Percentiles rank a stretch among this genome's conserved stretches.
phyloP scores from a whole-genome alignment of 164 flowering plant genomes.

The Magnolia sinica region DNA sequence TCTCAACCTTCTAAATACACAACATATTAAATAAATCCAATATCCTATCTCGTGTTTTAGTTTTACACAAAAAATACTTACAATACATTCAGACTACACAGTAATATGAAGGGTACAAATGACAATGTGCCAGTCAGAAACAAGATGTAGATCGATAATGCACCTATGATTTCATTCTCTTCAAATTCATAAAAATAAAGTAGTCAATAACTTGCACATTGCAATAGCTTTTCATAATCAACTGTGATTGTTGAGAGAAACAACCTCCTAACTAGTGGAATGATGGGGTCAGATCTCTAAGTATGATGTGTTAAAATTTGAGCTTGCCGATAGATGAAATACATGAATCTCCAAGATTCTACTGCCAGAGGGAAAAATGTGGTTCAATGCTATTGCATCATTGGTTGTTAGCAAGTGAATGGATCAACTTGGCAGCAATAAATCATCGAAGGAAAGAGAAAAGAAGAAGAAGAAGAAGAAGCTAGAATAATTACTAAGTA shows the following conservation, averaged over 20 bases:
- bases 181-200: neutral
- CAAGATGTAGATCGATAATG: neutral
- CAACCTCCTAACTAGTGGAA: neutral
- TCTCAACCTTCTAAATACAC: neutral
- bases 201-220: neutral
- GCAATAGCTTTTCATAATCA: neutral
- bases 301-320: neutral
- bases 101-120: neutral
- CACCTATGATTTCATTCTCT: neutral
- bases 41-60: neutral
- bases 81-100: neutral
- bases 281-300: neutral
- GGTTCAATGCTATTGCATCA: too few relatives aligned
- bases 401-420: too few relatives aligned
- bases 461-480: neutral
- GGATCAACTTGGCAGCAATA: neutral
- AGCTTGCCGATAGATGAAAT: neutral
- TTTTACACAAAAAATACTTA: too few relatives aligned
- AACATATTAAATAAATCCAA: too few relatives aligned
- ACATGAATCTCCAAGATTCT: neutral
- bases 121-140: neutral
- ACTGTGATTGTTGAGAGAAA: neutral
- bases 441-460: neutral
- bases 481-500: too few relatives aligned
- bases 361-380: too few relatives aligned